Percentiles rank a stretch among this genome's conserved stretches.
Conservation (phyloP, 163 green algal genomes). For the Smithsoniella earleae region DNA sequence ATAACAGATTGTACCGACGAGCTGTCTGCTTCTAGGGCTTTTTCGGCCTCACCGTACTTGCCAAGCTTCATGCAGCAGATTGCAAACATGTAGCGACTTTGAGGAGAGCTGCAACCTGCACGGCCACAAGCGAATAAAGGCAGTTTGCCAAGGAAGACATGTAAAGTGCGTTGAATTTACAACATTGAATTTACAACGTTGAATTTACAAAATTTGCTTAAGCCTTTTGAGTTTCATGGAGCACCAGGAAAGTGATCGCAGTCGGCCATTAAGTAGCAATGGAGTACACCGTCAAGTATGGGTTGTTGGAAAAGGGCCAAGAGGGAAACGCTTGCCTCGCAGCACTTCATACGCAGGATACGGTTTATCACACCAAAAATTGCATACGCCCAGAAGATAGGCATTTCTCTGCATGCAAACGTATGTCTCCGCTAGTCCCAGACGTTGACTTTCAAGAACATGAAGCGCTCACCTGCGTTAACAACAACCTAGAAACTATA, state of each 20-base stretch:
- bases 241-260: not conserved
- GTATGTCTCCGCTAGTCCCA: too few relatives aligned
- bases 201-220: not conserved
- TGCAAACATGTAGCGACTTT: conserved; percentile 74
- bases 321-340: too few relatives aligned
- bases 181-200: too few relatives aligned
- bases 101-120: conserved; percentile 33
- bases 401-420: conserved; percentile 61
- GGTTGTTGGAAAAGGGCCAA: too few relatives aligned
- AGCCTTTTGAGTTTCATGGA: not conserved
- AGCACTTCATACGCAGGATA: conserved; percentile 68
- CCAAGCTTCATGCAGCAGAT: conserved; percentile 63
- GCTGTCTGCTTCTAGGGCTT: conserved; percentile 50
- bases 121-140: too few relatives aligned
- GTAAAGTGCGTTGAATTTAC: conserved; percentile 10
- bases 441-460: too few relatives aligned
- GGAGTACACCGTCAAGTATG: too few relatives aligned
- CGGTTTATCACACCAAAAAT: conserved; percentile 62
- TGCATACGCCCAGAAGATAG: conserved; percentile 70
- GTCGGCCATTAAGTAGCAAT: too few relatives aligned
- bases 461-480: not conserved
- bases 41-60: conserved; percentile 69
- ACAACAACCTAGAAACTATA: too few relatives aligned
- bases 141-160: not conserved
- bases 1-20: conserved; percentile 27